Evolutionary conservation across 345 rosid genomes (phyloP), one percentile per base, ranked within the genome.

Genomic region (Eucalyptus urophylla): DNA sequence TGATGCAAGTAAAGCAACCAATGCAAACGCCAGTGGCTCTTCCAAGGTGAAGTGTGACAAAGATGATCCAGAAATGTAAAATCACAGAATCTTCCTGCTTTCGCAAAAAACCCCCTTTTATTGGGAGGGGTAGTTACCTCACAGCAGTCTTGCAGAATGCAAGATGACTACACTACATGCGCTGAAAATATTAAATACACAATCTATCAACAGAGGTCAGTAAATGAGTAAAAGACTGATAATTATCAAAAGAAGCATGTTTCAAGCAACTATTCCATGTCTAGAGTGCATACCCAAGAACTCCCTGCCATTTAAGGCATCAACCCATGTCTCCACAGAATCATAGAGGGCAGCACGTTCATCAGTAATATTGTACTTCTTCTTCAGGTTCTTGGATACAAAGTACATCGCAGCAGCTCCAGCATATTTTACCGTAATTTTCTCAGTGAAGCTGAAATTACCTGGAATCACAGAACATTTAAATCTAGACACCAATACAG

Each of bases 361-460:
- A 90, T 95, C 97, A 9, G 92, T 93, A 81, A 95, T 95, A 90
- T 95, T 94, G 90, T 95, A 93, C 89, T 92, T 95, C 95, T 93
- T 95, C 91, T 94, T 95, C 93, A 95, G 91, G 4, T 93, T 95
- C 93, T 95, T 95, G 44, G 97, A 94, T 56, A 95, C 95, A 89
- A 95, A 95, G 86, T 93, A 95, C 96, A 95, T 95, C 2, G 96
- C 97, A 45, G 94, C 95, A 37, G 96, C 97, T 90, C 97, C 96
- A 69, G 96, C 95, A 92, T 49, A 40, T 40, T 40, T 40, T 40
- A 40, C 43, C 6, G 1, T 40, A 40, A 40, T 40, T 40, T 40
- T 40, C 49, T 11, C 49, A 1, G 94, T 87, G 93, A 90, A 92
- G 91, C 94, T 92, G 60, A 95, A 95, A 89, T 95, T 95, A 80